Conservation (phyloP, 352 stramenopile species). For the Phytopythium delawarense region DNA sequence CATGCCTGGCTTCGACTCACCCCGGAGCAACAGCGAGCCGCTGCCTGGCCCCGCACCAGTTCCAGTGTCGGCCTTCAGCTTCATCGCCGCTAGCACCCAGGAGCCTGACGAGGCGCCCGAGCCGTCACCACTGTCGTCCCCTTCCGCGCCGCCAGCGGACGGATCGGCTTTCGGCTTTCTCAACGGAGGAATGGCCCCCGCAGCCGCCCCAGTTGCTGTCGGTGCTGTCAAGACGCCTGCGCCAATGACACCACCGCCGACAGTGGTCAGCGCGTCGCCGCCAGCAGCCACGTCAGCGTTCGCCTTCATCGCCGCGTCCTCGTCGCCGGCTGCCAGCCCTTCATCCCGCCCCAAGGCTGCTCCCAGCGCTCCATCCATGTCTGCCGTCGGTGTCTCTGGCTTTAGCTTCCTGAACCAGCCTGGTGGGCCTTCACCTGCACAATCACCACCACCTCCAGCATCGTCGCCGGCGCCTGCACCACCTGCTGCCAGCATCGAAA, state of each 20-base stretch:
- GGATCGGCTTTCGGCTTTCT: constrained; percentile 24
- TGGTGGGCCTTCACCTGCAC: neutral
- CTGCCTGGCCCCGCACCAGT: constrained; percentile 17
- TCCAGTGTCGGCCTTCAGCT: constrained; percentile 28
- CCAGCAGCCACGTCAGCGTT: constrained; percentile 22
- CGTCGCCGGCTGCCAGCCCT: constrained; percentile 2
- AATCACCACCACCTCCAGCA: constrained; percentile 7
- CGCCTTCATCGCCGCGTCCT: constrained; percentile 26
- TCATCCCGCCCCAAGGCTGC: constrained; percentile 7
- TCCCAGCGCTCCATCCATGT: constrained; percentile 27
- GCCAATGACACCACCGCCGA: neutral
- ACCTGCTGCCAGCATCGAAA: neutral
- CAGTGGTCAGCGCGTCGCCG: neutral
- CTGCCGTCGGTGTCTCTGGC: constrained; percentile 19
- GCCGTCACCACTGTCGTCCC: constrained; percentile 4
- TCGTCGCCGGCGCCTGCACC: constrained; percentile 11
- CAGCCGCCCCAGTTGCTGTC: neutral
- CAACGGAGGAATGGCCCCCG: neutral
- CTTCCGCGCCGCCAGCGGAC: constrained; percentile 2
- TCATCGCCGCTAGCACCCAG: constrained; percentile 13
- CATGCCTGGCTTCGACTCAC: constrained; percentile 27
- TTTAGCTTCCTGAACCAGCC: constrained; percentile 34
- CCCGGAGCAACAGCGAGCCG: constrained; percentile 30
- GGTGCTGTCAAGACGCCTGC: constrained; percentile 6
- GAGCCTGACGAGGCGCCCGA: constrained; percentile 19